Evolutionary conservation across 306 rosid genomes (phyloP).

Genomic region (Crataegus laevigata): DNA sequence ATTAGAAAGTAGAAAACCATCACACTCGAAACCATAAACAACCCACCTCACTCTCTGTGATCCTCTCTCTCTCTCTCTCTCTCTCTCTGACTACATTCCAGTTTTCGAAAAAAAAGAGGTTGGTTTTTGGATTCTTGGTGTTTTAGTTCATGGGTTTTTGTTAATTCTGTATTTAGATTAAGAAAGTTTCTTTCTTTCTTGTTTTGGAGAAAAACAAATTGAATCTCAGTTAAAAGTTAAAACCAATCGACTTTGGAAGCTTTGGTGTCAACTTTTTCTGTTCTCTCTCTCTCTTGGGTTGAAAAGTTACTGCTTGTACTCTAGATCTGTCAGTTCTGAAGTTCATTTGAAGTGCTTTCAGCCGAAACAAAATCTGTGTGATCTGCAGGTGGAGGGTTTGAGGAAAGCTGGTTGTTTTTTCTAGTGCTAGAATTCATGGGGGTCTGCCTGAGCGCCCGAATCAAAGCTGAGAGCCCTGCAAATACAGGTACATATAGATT

Average conservation of each 20-base stretch:
- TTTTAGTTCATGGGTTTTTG: constrained; percentile 4
- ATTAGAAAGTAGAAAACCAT: not conserved
- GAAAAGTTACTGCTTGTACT: constrained; percentile 1
- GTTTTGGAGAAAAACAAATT: not conserved
- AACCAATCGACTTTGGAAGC: not conserved
- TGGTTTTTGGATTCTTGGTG: constrained; percentile 1
- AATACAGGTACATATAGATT: constrained; percentile 28
- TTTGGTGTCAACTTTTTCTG: not conserved
- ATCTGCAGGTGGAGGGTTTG: constrained; percentile 27
- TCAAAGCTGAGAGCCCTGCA: constrained; percentile 41
- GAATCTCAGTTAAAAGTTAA: not conserved
- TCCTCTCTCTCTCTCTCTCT: not conserved
- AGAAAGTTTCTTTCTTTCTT: not conserved
- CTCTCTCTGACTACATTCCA: not conserved
- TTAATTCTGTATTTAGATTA: not conserved
- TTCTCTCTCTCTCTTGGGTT: not conserved
- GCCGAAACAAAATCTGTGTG: constrained; percentile 11
- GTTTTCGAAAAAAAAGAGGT: constrained; percentile 5
- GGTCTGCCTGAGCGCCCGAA: constrained; percentile 43
- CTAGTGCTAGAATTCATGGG: constrained; percentile 27
- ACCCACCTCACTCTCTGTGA: constrained; percentile 2
- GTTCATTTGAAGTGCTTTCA: not conserved
- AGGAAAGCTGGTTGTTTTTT: constrained; percentile 15
- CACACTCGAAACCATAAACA: not conserved
- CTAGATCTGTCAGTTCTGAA: constrained; percentile 25